Evolutionary conservation across 2,329 filamentous ascomycete species (phyloP), one percentile per base, ranked within the genome.

Genomic region (Sporothrix sp.): DNA sequence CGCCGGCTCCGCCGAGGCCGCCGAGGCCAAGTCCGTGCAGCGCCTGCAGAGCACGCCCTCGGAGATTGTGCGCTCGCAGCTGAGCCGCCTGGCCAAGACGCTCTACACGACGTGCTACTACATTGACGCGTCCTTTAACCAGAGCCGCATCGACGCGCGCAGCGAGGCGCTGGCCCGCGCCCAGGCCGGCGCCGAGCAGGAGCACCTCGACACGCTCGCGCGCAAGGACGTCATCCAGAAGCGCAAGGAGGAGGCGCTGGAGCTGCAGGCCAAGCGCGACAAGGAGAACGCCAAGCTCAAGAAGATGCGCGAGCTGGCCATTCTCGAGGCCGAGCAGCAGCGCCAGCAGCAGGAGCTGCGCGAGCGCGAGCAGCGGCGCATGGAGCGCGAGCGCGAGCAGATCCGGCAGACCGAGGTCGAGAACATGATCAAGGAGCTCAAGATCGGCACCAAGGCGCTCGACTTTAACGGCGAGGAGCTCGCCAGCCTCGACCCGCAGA

Each of bases 1-100:
- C 52, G 82, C 87, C 55, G 90, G 90, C 54, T 95, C 91, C 50
- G 87, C 91, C 42, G 93, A 97, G 71, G 79, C n/a, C n/a, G n/a
- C 75, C 57, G 90, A 96, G 64, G 76, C 79, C 50, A 83, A 85
- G 62, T 85, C 86, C 46, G 87, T 97, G 33, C 93, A 98, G 73
- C 86, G 90, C 61, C 82, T 98, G 43, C 93, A 98, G 74, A 95
- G 88, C 74, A 98, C 93, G 2, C 93, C 93, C 36, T 91, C 93
- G 7, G 93, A 98, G 70, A 98, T 98, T 67, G 89, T 96, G 54
- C 87, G 93, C 59, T 89, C 91, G 48, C 91, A 97, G 70, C 81
- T 98, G 52, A 88, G 87, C 53, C 88, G 93, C 50, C 78, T 98
- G 51, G 87, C 90, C 50, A 95, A 90, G 72, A 84, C 88, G 32